phyloP scores from a whole-genome alignment of 345 rosid genomes.

The Cochlearia excelsa region DNA sequence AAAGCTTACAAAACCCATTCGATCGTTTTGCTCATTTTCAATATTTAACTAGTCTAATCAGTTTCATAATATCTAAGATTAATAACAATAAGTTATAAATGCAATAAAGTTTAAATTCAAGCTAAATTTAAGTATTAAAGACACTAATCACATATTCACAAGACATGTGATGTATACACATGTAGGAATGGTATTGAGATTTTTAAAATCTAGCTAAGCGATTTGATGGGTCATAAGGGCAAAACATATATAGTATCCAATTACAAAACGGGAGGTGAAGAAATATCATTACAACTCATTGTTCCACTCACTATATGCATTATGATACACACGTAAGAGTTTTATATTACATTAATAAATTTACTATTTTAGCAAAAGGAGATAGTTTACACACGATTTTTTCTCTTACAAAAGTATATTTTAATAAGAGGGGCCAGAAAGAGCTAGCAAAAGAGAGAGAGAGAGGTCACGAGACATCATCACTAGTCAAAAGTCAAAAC shows the following conservation, averaged over 20 bases:
- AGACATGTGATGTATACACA: constrained; percentile 26
- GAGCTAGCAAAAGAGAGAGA: constrained; percentile 27
- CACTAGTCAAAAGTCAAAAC: constrained; percentile 33
- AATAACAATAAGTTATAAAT: no score
- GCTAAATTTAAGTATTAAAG: constrained; percentile 36
- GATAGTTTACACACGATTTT: constrained; percentile 24
- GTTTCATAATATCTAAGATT: no score
- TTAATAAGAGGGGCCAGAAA: constrained; percentile 30
- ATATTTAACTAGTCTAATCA: no score
- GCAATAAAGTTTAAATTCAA: constrained; percentile 3
- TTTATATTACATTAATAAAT: constrained; percentile 7
- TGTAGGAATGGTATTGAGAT: constrained; percentile 36
- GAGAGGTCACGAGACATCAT: constrained; percentile 39
- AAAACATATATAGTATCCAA: constrained; percentile 31
- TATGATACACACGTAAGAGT: constrained; percentile 18
- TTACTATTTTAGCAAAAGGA: constrained; percentile 16
- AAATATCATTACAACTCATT: constrained; percentile 36
- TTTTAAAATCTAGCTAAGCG: constrained; percentile 25
- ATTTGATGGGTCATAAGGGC: constrained; percentile 35
- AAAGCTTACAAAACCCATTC: no score
- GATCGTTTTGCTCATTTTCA: no score
- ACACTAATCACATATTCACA: constrained; percentile 33
- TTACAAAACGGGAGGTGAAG: constrained; percentile 30
- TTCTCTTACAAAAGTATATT: constrained; percentile 17
- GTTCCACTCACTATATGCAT: constrained; percentile 37